Conservation (phyloP, 1,139 yeast genomes). For the Scheffersomyces parashehatae region DNA sequence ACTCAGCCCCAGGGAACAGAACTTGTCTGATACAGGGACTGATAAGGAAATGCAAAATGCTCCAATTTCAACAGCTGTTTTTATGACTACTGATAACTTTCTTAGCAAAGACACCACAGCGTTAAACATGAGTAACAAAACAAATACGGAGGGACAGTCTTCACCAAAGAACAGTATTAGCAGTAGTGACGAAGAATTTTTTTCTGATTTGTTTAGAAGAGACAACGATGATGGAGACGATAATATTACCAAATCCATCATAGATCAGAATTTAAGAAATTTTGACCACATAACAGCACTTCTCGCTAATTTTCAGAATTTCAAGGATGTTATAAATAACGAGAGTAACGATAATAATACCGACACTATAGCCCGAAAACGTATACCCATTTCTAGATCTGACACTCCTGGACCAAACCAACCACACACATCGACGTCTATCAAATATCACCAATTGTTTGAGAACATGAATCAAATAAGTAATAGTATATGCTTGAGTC, state of each 20-base stretch:
- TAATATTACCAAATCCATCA: background rate
- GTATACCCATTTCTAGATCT: background rate
- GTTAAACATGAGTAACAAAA: background rate
- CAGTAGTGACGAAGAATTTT: background rate
- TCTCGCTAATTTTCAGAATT: background rate
- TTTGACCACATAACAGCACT: background rate
- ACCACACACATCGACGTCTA: background rate
- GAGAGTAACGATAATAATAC: background rate
- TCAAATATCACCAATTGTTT: slow-evolving; percentile 1
- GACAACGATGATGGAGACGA: background rate
- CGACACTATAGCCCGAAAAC: background rate
- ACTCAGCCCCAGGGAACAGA: background rate
- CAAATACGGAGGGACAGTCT: background rate
- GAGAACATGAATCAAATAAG: background rate
- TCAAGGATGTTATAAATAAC: background rate
- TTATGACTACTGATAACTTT: background rate
- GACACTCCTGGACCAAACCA: background rate
- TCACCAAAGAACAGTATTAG: background rate
- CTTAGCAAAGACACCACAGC: background rate
- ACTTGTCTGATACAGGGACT: background rate
- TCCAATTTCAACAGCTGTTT: background rate
- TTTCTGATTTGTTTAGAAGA: slow-evolving; percentile 1
- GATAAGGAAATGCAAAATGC: background rate
- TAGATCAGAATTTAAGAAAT: background rate
- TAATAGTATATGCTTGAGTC: slow-evolving; percentile 2